Percentiles rank a stretch among this genome's conserved stretches.
phyloP scores from a whole-genome alignment of 257 asterid genomes.

The Ophiorrhiza pumila region DNA sequence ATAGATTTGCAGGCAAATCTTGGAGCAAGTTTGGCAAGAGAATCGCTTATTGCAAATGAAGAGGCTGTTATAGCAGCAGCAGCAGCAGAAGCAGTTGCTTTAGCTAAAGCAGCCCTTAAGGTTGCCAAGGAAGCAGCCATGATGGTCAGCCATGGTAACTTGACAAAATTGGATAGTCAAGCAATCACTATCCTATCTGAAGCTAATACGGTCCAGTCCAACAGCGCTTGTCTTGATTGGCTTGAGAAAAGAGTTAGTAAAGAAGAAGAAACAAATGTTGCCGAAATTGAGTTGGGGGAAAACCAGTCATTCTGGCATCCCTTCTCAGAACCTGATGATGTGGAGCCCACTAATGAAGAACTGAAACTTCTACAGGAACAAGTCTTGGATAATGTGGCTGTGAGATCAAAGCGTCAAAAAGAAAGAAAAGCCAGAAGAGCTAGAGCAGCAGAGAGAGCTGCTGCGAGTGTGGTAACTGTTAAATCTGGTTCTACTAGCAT shows the following conservation, averaged over 20 bases:
- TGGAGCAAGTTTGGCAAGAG: constrained; percentile 44
- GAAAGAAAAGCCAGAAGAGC: constrained; percentile 75
- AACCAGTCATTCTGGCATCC: constrained; percentile 26
- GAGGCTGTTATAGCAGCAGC: constrained; percentile 78
- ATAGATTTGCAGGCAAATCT: constrained; percentile 45
- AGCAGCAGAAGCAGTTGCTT: constrained; percentile 88
- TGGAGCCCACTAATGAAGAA: constrained; percentile 68
- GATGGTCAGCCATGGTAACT: constrained; percentile 41
- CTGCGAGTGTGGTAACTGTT: constrained; percentile 60
- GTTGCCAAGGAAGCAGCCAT: constrained; percentile 82
- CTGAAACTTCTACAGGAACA: constrained; percentile 59
- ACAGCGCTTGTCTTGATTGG: constrained; percentile 32
- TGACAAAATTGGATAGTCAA: constrained; percentile 27
- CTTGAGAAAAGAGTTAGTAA: constrained; percentile 32
- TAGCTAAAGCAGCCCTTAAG: constrained; percentile 83
- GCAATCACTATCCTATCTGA: constrained; percentile 14
- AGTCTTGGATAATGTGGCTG: constrained; percentile 51
- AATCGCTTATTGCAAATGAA: constrained; percentile 54
- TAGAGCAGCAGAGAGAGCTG: constrained; percentile 72
- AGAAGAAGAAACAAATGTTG: constrained; percentile 31
- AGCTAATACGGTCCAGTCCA: constrained; percentile 19
- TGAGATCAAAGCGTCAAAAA: constrained; percentile 72
- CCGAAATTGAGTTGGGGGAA: constrained; percentile 35
- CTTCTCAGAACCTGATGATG: constrained; percentile 41
- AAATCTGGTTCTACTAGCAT: constrained; percentile 66